Base-by-base conservation (phyloP, 1,284 basidiomycete species). In the Cutaneotrichosporon daszewskae region DNA sequence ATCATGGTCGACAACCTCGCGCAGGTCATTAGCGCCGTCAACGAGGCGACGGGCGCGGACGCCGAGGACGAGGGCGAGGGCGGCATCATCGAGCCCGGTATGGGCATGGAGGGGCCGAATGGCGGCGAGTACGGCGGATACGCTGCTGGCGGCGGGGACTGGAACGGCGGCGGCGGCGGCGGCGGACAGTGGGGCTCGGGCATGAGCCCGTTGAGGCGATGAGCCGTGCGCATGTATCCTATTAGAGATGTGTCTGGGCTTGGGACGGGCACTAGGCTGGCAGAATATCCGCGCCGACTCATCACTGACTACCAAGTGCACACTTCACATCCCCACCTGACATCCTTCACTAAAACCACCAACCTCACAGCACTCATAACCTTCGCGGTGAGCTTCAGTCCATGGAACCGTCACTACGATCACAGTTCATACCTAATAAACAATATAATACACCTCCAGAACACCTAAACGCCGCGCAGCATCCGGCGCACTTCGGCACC, bases 1-100 rank as follows among this genome's bases (percentile, higher is more conserved):
- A 83, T 88, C 64, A 76, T 92, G 12, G 83, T 87, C 60, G 81
- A 79, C 37, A 89, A 89, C 64, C 75, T 92, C 27, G 87, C 84
- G 5, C 83, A 82, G 52, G 75, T 91, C 46, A 83, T 89, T 41
- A 74, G 85, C 34, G 62, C 58, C 8, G 63, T 68, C 5, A 56
- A 63, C 40, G 53, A 53, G 29, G 70, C 68, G 54, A 69, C 66
- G 17, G 67, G 65, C 14, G 58, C 43, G 14, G 46, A 46, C 14
- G 64, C 60, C 25, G 67, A 66, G 12, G 62, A 66, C n/a, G 61
- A 48, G 9, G 58, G 52, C 14, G 57, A 46, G 11, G 55, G 32
- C 2, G 60, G 57, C 1, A 43, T 63, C 13, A 44, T 65, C 14
- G 63, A 64, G 47, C 64, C 61, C 8, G 53, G 55, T 32, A 45